Conservation (phyloP, 345 rosid species). For the Hibiscus mutabilis region DNA sequence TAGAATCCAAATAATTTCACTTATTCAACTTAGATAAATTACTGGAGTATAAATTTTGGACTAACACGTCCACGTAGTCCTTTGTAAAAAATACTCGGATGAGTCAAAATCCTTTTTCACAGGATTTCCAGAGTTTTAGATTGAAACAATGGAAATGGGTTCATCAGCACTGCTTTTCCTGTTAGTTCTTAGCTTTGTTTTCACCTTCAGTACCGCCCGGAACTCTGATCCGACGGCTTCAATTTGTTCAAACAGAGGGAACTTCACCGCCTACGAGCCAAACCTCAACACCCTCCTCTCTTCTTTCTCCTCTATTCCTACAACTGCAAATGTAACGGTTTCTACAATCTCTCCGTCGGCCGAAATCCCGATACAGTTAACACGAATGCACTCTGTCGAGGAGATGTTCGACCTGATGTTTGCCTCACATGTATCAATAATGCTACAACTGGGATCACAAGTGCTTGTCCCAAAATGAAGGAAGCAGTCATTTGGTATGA, state of each 20-base stretch:
- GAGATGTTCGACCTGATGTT: slow-evolving; percentile 12
- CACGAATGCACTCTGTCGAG: slow-evolving; percentile 25
- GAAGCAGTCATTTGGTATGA: slow-evolving; percentile 20
- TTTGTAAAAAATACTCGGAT: not conserved
- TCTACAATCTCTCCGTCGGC: slow-evolving; percentile 23
- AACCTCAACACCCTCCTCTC: slow-evolving; percentile 21
- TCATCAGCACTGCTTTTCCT: not conserved
- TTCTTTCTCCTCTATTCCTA: slow-evolving; percentile 21
- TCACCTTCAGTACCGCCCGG: not conserved
- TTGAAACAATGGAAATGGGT: not conserved
- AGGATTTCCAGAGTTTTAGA: not conserved
- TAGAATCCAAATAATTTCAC: not conserved
- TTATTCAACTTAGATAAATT: not conserved
- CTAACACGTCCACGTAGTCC: not conserved
- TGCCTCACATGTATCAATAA: slow-evolving; percentile 19
- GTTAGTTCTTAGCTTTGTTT: not conserved
- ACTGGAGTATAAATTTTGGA: not conserved
- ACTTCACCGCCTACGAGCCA: slow-evolving; percentile 8
- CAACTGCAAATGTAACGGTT: slow-evolving; percentile 16
- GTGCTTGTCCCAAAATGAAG: slow-evolving; percentile 20
- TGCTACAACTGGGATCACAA: slow-evolving; percentile 3
- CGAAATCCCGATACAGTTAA: slow-evolving; percentile 5
- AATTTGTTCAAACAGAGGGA: not conserved
- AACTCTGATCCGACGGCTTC: not conserved
- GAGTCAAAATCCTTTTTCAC: not conserved